A percentile compares a stretch with the other conserved stretches of the same genome.
Evolutionary conservation across 2,329 filamentous ascomycete species (phyloP).

Genomic region (Xylariaceae sp.): DNA sequence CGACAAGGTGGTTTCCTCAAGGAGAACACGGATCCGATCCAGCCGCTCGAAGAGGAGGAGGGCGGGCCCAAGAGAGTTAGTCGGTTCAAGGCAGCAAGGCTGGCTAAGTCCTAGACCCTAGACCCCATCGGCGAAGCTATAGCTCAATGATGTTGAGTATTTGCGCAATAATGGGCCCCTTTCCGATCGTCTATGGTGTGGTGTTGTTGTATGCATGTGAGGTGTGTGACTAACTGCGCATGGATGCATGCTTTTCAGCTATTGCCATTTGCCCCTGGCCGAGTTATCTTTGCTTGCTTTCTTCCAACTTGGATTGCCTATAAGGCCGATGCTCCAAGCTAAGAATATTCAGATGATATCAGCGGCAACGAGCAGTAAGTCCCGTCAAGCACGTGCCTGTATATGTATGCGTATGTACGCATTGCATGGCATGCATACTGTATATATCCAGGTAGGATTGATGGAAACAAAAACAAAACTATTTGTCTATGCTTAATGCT

Average conservation of each 20-base stretch:
- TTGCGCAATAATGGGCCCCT: not conserved
- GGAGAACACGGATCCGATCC: slow-evolving; percentile 61
- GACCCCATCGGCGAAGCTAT: slow-evolving; percentile 7
- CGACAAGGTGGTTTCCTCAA: slow-evolving; percentile 75
- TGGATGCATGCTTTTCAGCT: not conserved
- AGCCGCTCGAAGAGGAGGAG: slow-evolving; percentile 63
- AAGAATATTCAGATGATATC: not conserved
- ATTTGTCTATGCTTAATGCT: too few relatives aligned
- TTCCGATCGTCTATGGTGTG: slow-evolving; percentile 2
- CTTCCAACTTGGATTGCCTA: not conserved
- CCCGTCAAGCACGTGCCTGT: not conserved
- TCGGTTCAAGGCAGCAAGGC: slow-evolving; percentile 66
- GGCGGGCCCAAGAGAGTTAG: slow-evolving; percentile 60
- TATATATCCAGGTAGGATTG: too few relatives aligned
- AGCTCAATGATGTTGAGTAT: slow-evolving; percentile 17
- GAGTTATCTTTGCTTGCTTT: not conserved
- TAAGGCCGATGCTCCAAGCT: not conserved
- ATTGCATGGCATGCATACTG: too few relatives aligned
- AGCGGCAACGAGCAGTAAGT: not conserved
- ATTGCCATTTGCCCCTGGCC: not conserved
- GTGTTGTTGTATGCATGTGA: too few relatives aligned
- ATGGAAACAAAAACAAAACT: too few relatives aligned
- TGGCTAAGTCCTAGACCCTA: slow-evolving; percentile 46
- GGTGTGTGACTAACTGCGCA: slow-evolving; percentile 23
- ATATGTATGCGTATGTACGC: not conserved